phyloP scores from a whole-genome alignment of 2,329 filamentous ascomycete genomes.

The Akanthomyces uredinophilus region DNA sequence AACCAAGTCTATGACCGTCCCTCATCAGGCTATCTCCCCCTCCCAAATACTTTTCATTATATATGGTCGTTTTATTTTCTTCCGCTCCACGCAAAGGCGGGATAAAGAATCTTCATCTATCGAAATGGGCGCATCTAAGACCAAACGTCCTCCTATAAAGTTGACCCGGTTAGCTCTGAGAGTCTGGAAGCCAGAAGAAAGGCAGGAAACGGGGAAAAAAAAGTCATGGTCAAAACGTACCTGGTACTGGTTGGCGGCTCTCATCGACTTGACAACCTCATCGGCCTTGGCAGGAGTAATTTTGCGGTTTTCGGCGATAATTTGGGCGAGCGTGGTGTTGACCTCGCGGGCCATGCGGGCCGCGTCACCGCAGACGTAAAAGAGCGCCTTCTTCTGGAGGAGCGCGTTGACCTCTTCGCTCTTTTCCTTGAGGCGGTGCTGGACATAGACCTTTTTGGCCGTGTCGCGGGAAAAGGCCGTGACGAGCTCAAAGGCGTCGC shows the following conservation, averaged over 20 bases:
- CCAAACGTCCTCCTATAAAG: constrained; percentile 63
- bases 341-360: constrained; percentile 96
- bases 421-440: constrained; percentile 82
- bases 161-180: neutral
- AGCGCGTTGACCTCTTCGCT: constrained; percentile 83
- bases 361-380: constrained; percentile 97
- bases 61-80: constrained; percentile 6
- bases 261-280: constrained; percentile 96
- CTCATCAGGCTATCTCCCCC: neutral
- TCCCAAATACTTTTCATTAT: neutral
- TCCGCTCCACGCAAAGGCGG: neutral
- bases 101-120: neutral
- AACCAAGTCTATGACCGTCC: constrained; percentile 9
- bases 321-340: constrained; percentile 78
- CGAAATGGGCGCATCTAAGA: constrained; percentile 39
- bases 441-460: constrained; percentile 89
- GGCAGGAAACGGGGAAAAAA: neutral
- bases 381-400: constrained; percentile 79
- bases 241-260: constrained; percentile 92
- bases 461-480: constrained; percentile 93
- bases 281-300: constrained; percentile 84
- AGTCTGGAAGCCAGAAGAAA: neutral
- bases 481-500: constrained; percentile 84
- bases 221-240: constrained; percentile 41
- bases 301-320: constrained; percentile 78